Evolutionary conservation across 1,139 yeast genomes (phyloP).

Genomic region (Candida sp.): DNA sequence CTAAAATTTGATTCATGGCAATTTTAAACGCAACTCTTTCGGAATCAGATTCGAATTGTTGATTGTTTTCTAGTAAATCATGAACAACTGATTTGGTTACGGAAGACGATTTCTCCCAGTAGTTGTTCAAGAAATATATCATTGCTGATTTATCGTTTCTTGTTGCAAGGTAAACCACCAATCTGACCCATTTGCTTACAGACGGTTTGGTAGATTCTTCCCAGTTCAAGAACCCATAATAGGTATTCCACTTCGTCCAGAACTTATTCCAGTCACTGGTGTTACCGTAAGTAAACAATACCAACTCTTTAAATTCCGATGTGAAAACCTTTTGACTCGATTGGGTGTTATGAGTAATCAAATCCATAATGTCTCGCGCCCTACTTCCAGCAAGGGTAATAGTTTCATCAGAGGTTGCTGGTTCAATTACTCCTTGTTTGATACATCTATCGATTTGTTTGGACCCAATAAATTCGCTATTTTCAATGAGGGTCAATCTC

Average conservation of each 20-base stretch:
- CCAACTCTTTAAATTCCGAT: conserved; percentile 26
- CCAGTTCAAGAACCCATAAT: conserved; percentile 12
- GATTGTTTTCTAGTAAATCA: conserved; percentile 14
- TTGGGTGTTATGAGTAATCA: conserved; percentile 19
- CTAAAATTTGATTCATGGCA: conserved; percentile 17
- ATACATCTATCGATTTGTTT: conserved; percentile 17
- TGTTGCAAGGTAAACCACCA: conserved; percentile 31
- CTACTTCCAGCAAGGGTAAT: conserved; percentile 21
- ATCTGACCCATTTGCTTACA: conserved; percentile 29
- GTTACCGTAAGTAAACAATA: conserved; percentile 39
- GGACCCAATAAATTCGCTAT: conserved; percentile 19
- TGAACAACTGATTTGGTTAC: conserved; percentile 22
- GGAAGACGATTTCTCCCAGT: conserved; percentile 24
- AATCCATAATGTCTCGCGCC: conserved; percentile 27
- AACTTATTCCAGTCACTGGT: conserved; percentile 35
- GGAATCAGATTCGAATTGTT: conserved; percentile 14
- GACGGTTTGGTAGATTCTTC: conserved; percentile 6
- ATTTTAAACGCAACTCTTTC: conserved; percentile 20
- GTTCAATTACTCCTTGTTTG: conserved; percentile 3
- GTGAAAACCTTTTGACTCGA: conserved; percentile 5
- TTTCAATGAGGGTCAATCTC: conserved; percentile 22
- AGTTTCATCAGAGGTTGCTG: conserved; percentile 6
- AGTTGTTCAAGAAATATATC: conserved; percentile 25
- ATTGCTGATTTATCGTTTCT: conserved; percentile 25
- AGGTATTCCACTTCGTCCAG: conserved; percentile 39